Conservation (phyloP, 495 filamentous ascomycete species). For the Neurospora hispaniola region DNA sequence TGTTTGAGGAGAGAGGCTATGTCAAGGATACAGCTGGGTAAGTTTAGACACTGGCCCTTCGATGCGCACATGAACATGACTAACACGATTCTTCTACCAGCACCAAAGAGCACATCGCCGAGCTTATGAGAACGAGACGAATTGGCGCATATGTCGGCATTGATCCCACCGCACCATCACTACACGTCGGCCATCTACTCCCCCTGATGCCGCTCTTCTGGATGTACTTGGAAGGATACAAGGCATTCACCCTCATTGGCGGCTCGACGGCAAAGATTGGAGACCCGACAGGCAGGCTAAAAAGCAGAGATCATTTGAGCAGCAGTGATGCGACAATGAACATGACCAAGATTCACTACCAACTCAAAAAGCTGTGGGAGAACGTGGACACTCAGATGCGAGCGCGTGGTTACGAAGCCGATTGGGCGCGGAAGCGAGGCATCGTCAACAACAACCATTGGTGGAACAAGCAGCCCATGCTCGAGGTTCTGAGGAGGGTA, state of each 20-base stretch:
- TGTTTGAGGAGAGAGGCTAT: constrained; percentile 70
- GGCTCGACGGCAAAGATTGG: constrained; percentile 79
- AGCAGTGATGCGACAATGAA: constrained; percentile 51
- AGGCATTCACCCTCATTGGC: constrained; percentile 65
- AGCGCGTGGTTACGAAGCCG: constrained; percentile 48
- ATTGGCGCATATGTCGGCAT: constrained; percentile 80
- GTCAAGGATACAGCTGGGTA: constrained; percentile 78
- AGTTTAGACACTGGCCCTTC: constrained; percentile 8
- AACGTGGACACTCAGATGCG: constrained; percentile 55
- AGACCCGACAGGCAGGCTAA: constrained; percentile 71
- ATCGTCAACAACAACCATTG: constrained; percentile 72
- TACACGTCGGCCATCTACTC: constrained; percentile 88
- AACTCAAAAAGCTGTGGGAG: constrained; percentile 66
- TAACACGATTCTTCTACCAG: constrained; percentile 5
- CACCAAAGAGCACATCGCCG: constrained; percentile 53
- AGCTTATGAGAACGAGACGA: constrained; percentile 56
- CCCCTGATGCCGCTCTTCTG: constrained; percentile 92
- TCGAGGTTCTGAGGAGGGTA: constrained; percentile 62
- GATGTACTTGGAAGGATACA: constrained; percentile 78
- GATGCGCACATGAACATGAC: background rate
- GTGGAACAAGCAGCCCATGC: constrained; percentile 57
- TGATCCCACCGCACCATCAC: constrained; percentile 81
- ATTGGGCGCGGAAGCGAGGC: constrained; percentile 52
- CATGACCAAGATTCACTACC: constrained; percentile 65
- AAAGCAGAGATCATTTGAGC: constrained; percentile 50